These are phyloP conservation scores for Dictyostelium intermedium DNA, from an alignment of 78 protist genomes.

Conservation along the genomic window DNA sequence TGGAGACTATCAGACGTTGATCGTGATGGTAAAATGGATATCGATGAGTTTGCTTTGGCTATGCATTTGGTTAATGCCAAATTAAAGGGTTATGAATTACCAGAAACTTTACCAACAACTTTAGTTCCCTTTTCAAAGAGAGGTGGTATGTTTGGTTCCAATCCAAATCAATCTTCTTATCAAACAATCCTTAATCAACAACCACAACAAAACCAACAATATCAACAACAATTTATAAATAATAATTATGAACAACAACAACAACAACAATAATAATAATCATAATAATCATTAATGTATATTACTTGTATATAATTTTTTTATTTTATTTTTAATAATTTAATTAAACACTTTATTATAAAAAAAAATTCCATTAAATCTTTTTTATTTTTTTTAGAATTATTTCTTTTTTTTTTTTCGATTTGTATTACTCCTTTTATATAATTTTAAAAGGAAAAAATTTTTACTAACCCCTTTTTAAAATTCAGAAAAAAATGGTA, in stretches of 20 bases:
- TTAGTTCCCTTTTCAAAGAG: constrained; percentile 76
- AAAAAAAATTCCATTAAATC: not conserved
- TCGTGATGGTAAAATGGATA: constrained; percentile 80
- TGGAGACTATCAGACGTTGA: constrained; percentile 76
- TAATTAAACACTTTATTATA: too few species aligned
- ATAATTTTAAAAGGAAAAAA: not conserved
- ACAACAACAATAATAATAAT: not conserved
- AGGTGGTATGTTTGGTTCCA: constrained; percentile 37
- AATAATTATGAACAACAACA: not conserved
- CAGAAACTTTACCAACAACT: constrained; percentile 60
- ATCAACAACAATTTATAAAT: not conserved
- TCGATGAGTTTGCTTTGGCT: constrained; percentile 79
- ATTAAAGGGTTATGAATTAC: constrained; percentile 17
- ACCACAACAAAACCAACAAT: not conserved
- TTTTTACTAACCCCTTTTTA: not conserved
- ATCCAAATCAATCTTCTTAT: not conserved
- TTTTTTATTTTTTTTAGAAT: not conserved
- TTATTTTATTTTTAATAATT: not conserved
- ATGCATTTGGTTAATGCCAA: constrained; percentile 64
- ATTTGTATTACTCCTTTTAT: not conserved
- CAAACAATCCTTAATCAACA: not conserved
- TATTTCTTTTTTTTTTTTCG: not conserved
- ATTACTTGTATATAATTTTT: not conserved
- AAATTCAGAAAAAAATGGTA: not conserved
- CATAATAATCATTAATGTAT: not conserved